Conservation (phyloP, 345 rosid genomes). For the Acer negundo region DNA sequence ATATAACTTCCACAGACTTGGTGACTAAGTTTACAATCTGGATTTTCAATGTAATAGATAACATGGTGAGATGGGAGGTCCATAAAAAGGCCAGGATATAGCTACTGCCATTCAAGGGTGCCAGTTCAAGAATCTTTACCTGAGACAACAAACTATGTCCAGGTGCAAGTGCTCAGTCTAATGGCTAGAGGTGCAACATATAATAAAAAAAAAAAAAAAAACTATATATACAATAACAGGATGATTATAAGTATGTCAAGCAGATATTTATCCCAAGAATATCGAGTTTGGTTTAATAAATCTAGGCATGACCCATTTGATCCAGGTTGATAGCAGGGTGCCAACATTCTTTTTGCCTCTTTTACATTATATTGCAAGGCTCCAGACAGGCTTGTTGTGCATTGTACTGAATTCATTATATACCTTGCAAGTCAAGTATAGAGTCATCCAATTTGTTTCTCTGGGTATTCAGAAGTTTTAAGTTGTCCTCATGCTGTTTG, state of each 20-base stretch:
- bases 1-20: neutral
- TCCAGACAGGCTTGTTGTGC: neutral
- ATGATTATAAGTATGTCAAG: neutral
- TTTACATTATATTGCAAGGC: slow-evolving; percentile 2
- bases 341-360: neutral
- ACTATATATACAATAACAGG: neutral
- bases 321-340: neutral
- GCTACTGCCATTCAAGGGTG: neutral
- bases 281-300: neutral
- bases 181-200: neutral
- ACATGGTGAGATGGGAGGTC: neutral
- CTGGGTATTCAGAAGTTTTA: slow-evolving; percentile 51
- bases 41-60: neutral
- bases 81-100: neutral
- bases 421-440: slow-evolving; percentile 72
- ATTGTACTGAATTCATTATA: neutral
- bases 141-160: neutral
- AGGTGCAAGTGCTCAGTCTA: neutral
- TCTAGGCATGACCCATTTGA: neutral
- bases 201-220: neutral
- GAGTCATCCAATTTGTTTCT: slow-evolving; percentile 59
- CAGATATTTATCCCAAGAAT: neutral
- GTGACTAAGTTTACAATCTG: neutral
- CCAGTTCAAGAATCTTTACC: neutral
- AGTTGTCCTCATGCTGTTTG: slow-evolving; percentile 65